Evolutionary conservation across 495 filamentous ascomycete species (phyloP).

Genomic region (Xylaria palmicola): DNA sequence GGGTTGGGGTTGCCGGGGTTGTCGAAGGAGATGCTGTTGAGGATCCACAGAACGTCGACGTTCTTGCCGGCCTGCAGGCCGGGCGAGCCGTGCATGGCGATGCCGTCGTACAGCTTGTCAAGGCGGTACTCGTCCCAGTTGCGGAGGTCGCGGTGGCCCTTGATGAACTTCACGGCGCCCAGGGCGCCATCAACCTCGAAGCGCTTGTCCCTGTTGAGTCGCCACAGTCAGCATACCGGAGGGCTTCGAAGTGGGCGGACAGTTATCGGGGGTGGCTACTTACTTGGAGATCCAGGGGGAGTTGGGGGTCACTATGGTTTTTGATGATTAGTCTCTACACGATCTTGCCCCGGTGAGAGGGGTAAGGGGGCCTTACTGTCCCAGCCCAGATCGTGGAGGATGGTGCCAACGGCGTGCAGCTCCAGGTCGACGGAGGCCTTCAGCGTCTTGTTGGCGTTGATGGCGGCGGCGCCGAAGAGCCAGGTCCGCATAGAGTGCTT

Average conservation of each 20-base stretch:
- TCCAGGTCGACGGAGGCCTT: slow-evolving; percentile 30
- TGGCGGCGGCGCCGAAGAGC: slow-evolving; percentile 42
- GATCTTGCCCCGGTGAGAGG: slow-evolving; percentile 20
- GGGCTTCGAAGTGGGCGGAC: too few species aligned
- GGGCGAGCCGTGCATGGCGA: slow-evolving; percentile 22
- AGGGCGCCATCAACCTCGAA: slow-evolving; percentile 69
- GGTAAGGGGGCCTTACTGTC: slow-evolving; percentile 21
- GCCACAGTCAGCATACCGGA: not conserved
- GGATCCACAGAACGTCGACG: slow-evolving; percentile 21
- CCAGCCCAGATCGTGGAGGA: slow-evolving; percentile 36
- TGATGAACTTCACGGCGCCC: slow-evolving; percentile 72
- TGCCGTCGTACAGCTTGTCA: slow-evolving; percentile 26
- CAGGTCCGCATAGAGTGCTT: slow-evolving; percentile 50
- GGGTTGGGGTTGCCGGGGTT: slow-evolving; percentile 5
- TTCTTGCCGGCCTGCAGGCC: slow-evolving; percentile 21
- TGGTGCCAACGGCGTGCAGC: slow-evolving; percentile 31
- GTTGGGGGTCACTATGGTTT: not conserved
- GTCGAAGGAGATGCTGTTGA: slow-evolving; percentile 14
- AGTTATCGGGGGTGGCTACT: not conserved
- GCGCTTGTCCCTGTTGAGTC: slow-evolving; percentile 28
- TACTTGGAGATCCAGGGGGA: slow-evolving; percentile 11
- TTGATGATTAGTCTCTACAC: not conserved
- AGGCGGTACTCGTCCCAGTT: slow-evolving; percentile 19
- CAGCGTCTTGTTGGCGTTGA: slow-evolving; percentile 32
- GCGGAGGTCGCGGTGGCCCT: slow-evolving; percentile 22